Evolutionary conservation across 176 grass and related monocot genomes (phyloP).

Genomic region (Themeda triandra): DNA sequence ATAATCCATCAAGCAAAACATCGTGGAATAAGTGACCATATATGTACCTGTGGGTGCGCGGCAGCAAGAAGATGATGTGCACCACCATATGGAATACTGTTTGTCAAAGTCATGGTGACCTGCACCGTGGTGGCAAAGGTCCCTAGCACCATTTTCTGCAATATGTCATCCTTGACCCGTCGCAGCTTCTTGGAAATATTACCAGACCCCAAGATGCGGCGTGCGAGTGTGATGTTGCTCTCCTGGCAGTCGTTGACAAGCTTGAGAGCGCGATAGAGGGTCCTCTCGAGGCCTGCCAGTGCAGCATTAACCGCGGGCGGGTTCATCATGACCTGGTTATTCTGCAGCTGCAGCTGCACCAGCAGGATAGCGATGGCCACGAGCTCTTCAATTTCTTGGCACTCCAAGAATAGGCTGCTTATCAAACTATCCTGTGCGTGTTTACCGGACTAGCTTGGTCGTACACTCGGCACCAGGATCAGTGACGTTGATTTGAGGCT

Average conservation of each 20-base stretch:
- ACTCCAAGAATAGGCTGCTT: too few relatives aligned
- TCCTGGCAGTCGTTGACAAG: not conserved
- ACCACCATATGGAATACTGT: not conserved
- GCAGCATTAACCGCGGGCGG: not conserved
- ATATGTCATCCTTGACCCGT: not conserved
- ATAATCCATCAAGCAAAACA: too few relatives aligned
- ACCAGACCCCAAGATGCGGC: not conserved
- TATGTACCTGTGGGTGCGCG: too few relatives aligned
- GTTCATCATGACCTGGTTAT: not conserved
- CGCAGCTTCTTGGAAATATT: not conserved
- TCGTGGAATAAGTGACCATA: too few relatives aligned
- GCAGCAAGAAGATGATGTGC: not conserved
- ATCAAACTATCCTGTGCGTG: too few relatives aligned
- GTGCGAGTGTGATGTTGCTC: not conserved
- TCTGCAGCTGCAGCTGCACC: not conserved
- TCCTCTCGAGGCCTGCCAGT: not conserved
- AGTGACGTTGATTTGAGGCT: too few relatives aligned
- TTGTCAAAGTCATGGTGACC: not conserved
- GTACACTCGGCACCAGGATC: too few relatives aligned
- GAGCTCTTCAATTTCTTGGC: not conserved
- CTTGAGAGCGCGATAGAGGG: not conserved
- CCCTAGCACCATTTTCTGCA: not conserved
- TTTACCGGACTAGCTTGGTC: too few relatives aligned
- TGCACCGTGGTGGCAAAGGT: not conserved
- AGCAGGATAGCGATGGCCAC: not conserved